These are phyloP conservation scores for Aspergillus biplanus DNA, from an alignment of 495 filamentous ascomycete genomes.

Conservation along the genomic window DNA sequence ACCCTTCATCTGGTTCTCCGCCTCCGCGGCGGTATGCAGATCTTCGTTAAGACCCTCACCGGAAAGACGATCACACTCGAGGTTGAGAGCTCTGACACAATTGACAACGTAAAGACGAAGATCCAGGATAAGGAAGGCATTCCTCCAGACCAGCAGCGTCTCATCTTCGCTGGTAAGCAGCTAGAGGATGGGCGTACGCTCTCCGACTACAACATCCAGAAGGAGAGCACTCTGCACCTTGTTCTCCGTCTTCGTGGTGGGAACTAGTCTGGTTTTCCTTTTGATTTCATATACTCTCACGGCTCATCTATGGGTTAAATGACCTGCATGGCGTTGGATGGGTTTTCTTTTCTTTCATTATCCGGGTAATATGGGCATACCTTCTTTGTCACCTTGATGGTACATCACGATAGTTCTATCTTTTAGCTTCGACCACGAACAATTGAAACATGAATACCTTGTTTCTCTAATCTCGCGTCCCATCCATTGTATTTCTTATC, in stretches of 20 bases:
- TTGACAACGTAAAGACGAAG: conserved; percentile 91
- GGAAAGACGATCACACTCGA: conserved; percentile 93
- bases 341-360: conserved; percentile 34
- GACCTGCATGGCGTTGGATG: conserved; percentile 51
- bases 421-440: conserved; percentile 13
- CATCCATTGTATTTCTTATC: neutral
- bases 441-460: neutral
- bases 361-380: conserved; percentile 34
- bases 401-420: conserved; percentile 25
- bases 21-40: conserved; percentile 96
- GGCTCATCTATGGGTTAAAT: conserved; percentile 37
- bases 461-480: neutral
- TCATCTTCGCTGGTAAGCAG: conserved; percentile 92
- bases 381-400: conserved; percentile 31
- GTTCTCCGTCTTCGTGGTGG: conserved; percentile 88
- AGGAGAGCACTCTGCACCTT: conserved; percentile 86
- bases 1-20: conserved; percentile 97
- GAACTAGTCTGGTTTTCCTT: conserved; percentile 53
- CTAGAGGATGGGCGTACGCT: conserved; percentile 83
- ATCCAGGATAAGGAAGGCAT: conserved; percentile 95
- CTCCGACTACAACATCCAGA: conserved; percentile 93
- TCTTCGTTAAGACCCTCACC: conserved; percentile 92
- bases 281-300: conserved; percentile 23
- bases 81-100: conserved; percentile 87
- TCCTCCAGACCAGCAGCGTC: conserved; percentile 84